Evolutionary conservation across 2,329 filamentous ascomycete genomes (phyloP), one percentile per base, ranked within the genome.

Genomic region (Alternaria solani): DNA sequence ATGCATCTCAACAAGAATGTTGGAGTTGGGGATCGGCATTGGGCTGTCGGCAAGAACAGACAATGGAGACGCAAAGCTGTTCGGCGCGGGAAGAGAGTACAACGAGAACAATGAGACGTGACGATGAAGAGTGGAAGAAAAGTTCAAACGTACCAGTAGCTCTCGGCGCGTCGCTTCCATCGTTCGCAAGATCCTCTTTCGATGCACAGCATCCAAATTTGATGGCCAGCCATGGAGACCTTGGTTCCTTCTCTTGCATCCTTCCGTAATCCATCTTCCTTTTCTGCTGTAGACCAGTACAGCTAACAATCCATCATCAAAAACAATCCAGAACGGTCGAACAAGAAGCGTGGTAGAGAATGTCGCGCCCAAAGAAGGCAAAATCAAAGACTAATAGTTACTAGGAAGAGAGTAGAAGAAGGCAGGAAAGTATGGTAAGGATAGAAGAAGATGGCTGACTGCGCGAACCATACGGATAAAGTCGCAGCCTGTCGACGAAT

Each of bases 181-280:
- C 68, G n/a, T 72, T 67, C 4, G 69, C 69, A 43, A 69, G 52
- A 44, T 73, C 69, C 38, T 72, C 71, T 53, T 65, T 69, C 49
- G 75, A 75, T 71, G 73, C 75, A 73, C 76, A 78, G 74, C 76
- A 79, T 67, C 75, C 73, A 58, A 76, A 70, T n/a, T 68, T 66
- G 53, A 77, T 76, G 66, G 70, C 75, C 72, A 75, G 68, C 76
- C 76, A 79, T 61, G 71, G 57, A 59, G 62, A 64, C 55, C 44
- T 66, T 57, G 36, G 46, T 55, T 62, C 65, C 49, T 62, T 57
- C 47, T 53, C 57, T 23, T 70, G 60, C 39, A 65, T 62, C 43
- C 65, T 63, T 56, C 60, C 56, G 55, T 59, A 61, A 57, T 65
- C 57, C 66, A 70, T 68, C 34, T 63, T 61, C 51, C 59, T 62